Percentiles rank a stretch among this genome's conserved stretches.
Conservation (phyloP, 495 filamentous ascomycete species). For the Penicillium coffeae region DNA sequence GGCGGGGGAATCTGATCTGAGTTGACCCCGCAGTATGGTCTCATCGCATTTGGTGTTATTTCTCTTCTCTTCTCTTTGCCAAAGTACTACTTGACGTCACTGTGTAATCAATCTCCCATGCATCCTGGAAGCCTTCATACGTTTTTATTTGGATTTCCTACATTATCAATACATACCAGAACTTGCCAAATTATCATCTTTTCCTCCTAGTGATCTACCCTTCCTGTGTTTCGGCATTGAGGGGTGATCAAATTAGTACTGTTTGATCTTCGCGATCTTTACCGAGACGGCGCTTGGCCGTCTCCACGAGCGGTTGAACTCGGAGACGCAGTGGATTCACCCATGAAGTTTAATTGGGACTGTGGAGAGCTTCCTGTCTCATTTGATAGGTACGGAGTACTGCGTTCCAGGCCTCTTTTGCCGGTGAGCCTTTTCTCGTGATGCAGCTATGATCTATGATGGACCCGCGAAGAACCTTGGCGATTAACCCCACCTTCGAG, state of each 20-base stretch:
- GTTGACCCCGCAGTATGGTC: not conserved
- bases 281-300: not conserved
- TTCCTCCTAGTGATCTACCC: too few relatives aligned
- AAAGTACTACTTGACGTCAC: not conserved
- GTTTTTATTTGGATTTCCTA: slow-evolving; percentile 5
- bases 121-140: slow-evolving; percentile 11
- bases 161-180: slow-evolving; percentile 5
- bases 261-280: not conserved
- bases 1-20: not conserved
- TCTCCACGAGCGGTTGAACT: slow-evolving; percentile 10
- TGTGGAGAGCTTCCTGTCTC: not conserved
- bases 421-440: slow-evolving; percentile 14
- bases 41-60: slow-evolving; percentile 15
- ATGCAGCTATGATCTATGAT: slow-evolving; percentile 10
- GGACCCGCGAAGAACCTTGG: not conserved
- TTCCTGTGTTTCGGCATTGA: too few relatives aligned
- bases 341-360: slow-evolving; percentile 11
- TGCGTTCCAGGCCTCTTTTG: slow-evolving; percentile 3
- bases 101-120: slow-evolving; percentile 10
- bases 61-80: slow-evolving; percentile 5
- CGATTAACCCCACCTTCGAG: slow-evolving; percentile 9
- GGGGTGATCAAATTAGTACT: not conserved
- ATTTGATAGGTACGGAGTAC: not conserved
- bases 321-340: slow-evolving; percentile 14
- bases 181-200: too few relatives aligned